Evolutionary conservation across 129 eudicot genomes (phyloP).

Genomic region (Solidago caesia): DNA sequence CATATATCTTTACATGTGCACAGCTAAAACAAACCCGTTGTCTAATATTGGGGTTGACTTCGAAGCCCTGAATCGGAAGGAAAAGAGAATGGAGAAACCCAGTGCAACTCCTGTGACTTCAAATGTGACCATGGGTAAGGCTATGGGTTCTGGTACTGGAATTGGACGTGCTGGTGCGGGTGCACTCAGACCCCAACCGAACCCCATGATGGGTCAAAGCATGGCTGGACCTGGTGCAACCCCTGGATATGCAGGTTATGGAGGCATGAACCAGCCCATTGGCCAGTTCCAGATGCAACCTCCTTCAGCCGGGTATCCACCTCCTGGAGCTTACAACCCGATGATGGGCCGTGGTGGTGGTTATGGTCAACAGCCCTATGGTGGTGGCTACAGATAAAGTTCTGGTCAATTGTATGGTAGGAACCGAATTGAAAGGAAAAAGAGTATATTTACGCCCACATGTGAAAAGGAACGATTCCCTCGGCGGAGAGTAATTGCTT

Average conservation of each 20-base stretch:
- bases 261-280: constrained; percentile 51
- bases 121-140: constrained; percentile 86
- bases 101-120: constrained; percentile 53
- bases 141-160: constrained; percentile 99
- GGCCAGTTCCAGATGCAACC: constrained; percentile 62
- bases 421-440: constrained; percentile 13
- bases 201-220: constrained; percentile 58
- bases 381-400: constrained; percentile 59
- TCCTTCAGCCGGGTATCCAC: constrained; percentile 51
- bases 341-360: constrained; percentile 78
- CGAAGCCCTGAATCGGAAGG: constrained; percentile 91
- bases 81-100: constrained; percentile 93
- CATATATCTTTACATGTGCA: constrained; percentile 32
- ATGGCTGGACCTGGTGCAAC: constrained; percentile 57
- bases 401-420: constrained; percentile 13
- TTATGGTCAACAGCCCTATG: constrained; percentile 82
- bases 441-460: neutral
- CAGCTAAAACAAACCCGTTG: constrained; percentile 85
- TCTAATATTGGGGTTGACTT: constrained; percentile 91
- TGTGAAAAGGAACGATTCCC: neutral
- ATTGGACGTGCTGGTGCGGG: constrained; percentile 86
- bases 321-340: constrained; percentile 66
- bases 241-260: constrained; percentile 43
- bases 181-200: constrained; percentile 61
- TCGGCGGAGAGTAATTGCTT: neutral